Base-by-base conservation (phyloP, 2,329 filamentous ascomycete genomes). In the Neonectria coccinea region DNA sequence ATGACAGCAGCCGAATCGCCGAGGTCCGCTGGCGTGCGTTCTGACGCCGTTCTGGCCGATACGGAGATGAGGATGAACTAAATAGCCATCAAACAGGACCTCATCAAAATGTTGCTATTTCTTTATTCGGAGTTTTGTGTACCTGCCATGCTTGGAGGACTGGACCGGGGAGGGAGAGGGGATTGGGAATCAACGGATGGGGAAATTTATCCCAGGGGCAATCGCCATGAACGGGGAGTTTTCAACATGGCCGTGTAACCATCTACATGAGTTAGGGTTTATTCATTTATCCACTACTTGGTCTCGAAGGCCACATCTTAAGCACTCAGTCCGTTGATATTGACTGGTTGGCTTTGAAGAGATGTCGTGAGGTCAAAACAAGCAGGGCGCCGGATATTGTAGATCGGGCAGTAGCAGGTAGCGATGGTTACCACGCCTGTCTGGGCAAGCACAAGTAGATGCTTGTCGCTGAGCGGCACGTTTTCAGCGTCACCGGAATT, bases 1-100 rank as follows among this genome's bases (percentile, higher is more conserved):
- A 81, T 89, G 71, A 76, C 78, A 53, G 84, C 85, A 9, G 79
- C 83, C 11, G 81, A 82, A 68, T 82, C 82, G 5, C 81, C 85
- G 66, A 77, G 64, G 65, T 74, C 68, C 51, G 53, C 60, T 54
- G 69, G 71, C 31, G 58, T 47, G 25, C 63, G 61, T 16, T 50
- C 67, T 52, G 52, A 44, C 22, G 53, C 50, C 16, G 27, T 56
- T 5, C 42, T 52, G n/a, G 56, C 52, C 31, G 76, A 78, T 50
- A 73, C 70, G 51, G 74, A 78, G 31, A 77, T 78, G 76, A 73
- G 36, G 22, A 70, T 77, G 67, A 74, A 75, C 56, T 75, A 71
- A 57, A 45, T 33, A 18, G 50, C 18, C 12, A 45, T 67, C 39
- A 41, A 48, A 63, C 56, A 59, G 60, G 62, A 68, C 60, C 60